Evolutionary conservation across 352 stramenopile species (phyloP).

Genomic region (Phytopythium litorale): DNA sequence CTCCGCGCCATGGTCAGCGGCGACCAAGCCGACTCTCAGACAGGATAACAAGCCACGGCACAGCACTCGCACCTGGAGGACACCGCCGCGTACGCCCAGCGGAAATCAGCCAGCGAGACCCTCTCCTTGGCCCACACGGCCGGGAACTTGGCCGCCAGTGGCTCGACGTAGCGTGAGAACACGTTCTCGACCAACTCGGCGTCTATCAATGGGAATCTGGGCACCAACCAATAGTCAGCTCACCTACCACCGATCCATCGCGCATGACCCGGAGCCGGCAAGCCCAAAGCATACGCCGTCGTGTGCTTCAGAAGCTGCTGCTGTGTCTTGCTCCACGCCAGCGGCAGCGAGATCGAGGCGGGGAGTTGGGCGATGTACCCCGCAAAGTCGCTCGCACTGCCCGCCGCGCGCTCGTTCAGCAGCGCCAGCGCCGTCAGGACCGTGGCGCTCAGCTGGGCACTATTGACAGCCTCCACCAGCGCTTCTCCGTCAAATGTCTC

Average conservation of each 20-base stretch:
- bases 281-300: conserved; percentile 26
- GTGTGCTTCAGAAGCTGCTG: conserved; percentile 41
- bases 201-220: conserved; percentile 46
- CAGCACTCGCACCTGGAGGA: conserved; percentile 42
- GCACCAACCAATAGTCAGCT: not conserved
- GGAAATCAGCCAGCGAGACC: conserved; percentile 40
- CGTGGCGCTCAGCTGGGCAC: conserved; percentile 38
- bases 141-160: conserved; percentile 33
- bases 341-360: conserved; percentile 35
- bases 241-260: not conserved
- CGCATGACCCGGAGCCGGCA: not conserved
- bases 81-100: conserved; percentile 68
- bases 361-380: conserved; percentile 67
- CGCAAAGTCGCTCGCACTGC: conserved; percentile 34
- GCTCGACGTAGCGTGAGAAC: conserved; percentile 29
- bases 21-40: not conserved
- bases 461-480: conserved; percentile 22
- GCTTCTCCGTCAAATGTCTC: not conserved
- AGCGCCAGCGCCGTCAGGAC: conserved; percentile 43
- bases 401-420: conserved; percentile 33
- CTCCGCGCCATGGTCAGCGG: not conserved
- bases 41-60: not conserved
- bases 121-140: conserved; percentile 31
- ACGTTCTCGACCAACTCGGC: conserved; percentile 51
- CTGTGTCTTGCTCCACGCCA: conserved; percentile 30